Evolutionary conservation across 768 basidiomycete genomes (phyloP).

Genomic region (Albatrellus ellisii): DNA sequence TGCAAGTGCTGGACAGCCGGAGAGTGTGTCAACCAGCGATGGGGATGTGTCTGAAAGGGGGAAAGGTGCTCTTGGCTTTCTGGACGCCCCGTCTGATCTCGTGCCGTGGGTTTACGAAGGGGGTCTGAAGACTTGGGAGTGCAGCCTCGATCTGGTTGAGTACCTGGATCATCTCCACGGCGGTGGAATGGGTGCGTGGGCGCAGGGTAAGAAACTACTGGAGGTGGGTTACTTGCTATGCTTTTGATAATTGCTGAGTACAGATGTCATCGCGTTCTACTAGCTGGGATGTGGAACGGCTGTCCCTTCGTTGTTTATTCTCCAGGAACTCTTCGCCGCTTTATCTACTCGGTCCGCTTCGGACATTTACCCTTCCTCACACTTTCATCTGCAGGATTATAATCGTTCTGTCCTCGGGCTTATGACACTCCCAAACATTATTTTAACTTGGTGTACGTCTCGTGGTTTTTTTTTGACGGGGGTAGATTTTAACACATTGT

Average conservation of each 20-base stretch:
- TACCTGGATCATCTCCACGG: slow-evolving; percentile 34
- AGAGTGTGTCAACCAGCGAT: no score
- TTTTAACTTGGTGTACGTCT: slow-evolving; percentile 71
- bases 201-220: slow-evolving; percentile 42
- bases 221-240: slow-evolving; percentile 41
- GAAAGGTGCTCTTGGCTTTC: slow-evolving; percentile 35
- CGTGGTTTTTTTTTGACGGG: background rate
- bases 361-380: slow-evolving; percentile 40
- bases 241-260: background rate
- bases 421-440: slow-evolving; percentile 65
- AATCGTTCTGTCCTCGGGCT: slow-evolving; percentile 72
- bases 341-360: slow-evolving; percentile 24
- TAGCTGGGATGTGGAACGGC: slow-evolving; percentile 93
- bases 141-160: slow-evolving; percentile 74
- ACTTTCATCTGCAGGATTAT: slow-evolving; percentile 84
- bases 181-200: slow-evolving; percentile 15
- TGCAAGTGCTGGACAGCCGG: no score
- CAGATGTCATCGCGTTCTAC: background rate
- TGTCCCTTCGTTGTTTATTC: slow-evolving; percentile 65
- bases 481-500: background rate
- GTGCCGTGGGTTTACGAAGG: slow-evolving; percentile 92
- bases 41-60: no score
- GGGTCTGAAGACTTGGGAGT: slow-evolving; percentile 97
- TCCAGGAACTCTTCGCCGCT: slow-evolving; percentile 39
- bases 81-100: slow-evolving; percentile 81